Base-by-base conservation (phyloP, 768 basidiomycete genomes). In the Rhodotorula babjevae region DNA sequence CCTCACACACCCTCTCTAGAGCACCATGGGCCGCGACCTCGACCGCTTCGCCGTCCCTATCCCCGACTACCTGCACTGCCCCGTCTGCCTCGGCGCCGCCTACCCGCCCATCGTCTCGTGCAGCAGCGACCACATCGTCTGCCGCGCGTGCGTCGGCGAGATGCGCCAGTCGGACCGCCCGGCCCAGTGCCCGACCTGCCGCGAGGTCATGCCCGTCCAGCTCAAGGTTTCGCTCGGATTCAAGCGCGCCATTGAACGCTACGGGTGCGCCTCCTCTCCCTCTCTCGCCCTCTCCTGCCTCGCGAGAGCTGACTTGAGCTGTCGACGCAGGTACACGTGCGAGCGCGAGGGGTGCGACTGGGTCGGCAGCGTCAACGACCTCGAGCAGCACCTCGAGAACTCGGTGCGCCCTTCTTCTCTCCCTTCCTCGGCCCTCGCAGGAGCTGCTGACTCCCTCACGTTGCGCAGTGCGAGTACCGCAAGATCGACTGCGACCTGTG, bases 121-220 rank as follows among this genome's bases (percentile, higher is more conserved):
- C 62, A 2, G 8, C 5, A 5, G 25, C 12, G 50, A 63, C 50
- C 62, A 63, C 27, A 14, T 52, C 31, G 23, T 63, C 11, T 63
- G 62, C 50, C 10, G 2, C 2, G 0, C 0, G 12, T 63, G 62
- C 50, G 27, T 12, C 16, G 14, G 1, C 33, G 18, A 36, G 6
- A 31, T 63, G 33, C 3, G 0, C 11, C 4, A 14, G 10, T 7
- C 4, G 9, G 33, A 8, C 4, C 4, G 12, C n/a, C 4, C 6
- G 0, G 9, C 44, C 6, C 44, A 18, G 44, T 63, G 62, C 50
- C 62, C 62, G 31, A 5, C 11, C 23, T 53, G 62, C 50, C 21
- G 36, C 12, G 4, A 2, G 3, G 14, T 31, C 10, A 12, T 62
- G n/a, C 19, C 3, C 46, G 23, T 11, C 10, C 2, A 21, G 9